Conservation (phyloP, 805 yeast species). For the Wickerhamiella slavikovae region DNA sequence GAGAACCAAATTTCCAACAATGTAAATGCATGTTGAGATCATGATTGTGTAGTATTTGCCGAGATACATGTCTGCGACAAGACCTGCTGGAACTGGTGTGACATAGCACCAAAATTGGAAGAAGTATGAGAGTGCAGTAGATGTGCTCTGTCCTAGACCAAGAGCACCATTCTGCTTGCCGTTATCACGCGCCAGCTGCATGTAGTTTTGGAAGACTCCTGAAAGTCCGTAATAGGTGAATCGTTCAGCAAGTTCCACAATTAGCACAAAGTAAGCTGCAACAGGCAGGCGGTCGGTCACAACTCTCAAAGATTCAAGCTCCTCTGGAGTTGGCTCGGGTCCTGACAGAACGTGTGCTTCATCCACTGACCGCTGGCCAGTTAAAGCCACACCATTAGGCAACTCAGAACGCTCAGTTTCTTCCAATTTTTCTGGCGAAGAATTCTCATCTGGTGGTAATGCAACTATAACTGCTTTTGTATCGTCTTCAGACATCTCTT, state of each 20-base stretch:
- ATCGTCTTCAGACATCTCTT: too few species aligned
- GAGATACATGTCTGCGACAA: slow-evolving; percentile 50
- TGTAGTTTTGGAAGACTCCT: slow-evolving; percentile 60
- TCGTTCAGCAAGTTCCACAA: slow-evolving; percentile 66
- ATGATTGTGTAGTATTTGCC: slow-evolving; percentile 56
- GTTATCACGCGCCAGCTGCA: slow-evolving; percentile 28
- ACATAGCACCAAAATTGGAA: slow-evolving; percentile 70
- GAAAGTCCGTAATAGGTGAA: slow-evolving; percentile 63
- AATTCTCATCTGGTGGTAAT: too few species aligned
- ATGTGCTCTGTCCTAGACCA: slow-evolving; percentile 36
- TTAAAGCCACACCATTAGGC: too few species aligned
- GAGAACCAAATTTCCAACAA: slow-evolving; percentile 39
- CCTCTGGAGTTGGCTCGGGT: slow-evolving; percentile 29
- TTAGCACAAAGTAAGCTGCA: slow-evolving; percentile 40
- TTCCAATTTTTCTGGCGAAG: too few species aligned
- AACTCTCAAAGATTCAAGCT: slow-evolving; percentile 29
- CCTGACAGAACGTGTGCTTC: slow-evolving; percentile 1
- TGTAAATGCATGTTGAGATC: slow-evolving; percentile 36
- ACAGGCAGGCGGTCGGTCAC: slow-evolving; percentile 31
- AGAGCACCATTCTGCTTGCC: slow-evolving; percentile 23
- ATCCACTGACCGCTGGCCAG: not conserved
- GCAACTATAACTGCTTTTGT: too few species aligned
- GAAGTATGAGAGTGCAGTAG: slow-evolving; percentile 53
- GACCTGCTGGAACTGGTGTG: slow-evolving; percentile 61
- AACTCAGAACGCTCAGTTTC: too few species aligned